Evolutionary conservation across 257 asterid species (phyloP).

Genomic region (Nemophila menziesii): DNA sequence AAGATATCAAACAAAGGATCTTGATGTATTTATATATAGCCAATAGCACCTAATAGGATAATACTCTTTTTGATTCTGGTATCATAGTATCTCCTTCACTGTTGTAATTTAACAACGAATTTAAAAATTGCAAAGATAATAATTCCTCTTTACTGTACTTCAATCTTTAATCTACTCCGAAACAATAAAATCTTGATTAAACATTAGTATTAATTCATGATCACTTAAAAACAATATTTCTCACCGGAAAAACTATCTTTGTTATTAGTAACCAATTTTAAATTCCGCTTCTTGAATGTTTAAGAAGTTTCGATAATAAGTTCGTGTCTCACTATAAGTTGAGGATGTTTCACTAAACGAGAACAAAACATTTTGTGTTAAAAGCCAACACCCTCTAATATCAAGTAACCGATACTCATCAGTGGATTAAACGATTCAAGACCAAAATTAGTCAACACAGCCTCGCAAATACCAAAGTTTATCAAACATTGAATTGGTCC

Average conservation of each 20-base stretch:
- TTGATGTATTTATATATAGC: no score
- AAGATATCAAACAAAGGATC: no score
- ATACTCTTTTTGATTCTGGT: no score
- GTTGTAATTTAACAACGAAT: slow-evolving; percentile 16
- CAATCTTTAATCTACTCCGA: slow-evolving; percentile 74
- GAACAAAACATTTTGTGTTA: slow-evolving; percentile 39
- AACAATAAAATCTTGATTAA: slow-evolving; percentile 6
- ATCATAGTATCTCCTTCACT: slow-evolving; percentile 13
- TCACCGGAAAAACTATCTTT: slow-evolving; percentile 35
- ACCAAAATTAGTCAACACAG: slow-evolving; percentile 51
- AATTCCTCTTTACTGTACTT: slow-evolving; percentile 66
- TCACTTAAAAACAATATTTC: slow-evolving; percentile 6
- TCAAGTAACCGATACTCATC: slow-evolving; percentile 49
- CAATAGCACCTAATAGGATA: no score
- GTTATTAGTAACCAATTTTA: slow-evolving; percentile 16
- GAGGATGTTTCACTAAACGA: slow-evolving; percentile 47
- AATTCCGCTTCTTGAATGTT: slow-evolving; percentile 21
- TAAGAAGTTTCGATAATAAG: slow-evolving; percentile 17
- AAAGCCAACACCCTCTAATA: slow-evolving; percentile 85
- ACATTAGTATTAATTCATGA: background rate
- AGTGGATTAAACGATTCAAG: slow-evolving; percentile 46
- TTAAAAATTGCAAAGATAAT: slow-evolving; percentile 35
- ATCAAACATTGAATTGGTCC: slow-evolving; percentile 33
- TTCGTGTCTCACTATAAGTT: slow-evolving; percentile 59
- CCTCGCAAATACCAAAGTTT: slow-evolving; percentile 46